Base-by-base conservation (phyloP, 2,329 filamentous ascomycete species). In the Beauveria sp. region DNA sequence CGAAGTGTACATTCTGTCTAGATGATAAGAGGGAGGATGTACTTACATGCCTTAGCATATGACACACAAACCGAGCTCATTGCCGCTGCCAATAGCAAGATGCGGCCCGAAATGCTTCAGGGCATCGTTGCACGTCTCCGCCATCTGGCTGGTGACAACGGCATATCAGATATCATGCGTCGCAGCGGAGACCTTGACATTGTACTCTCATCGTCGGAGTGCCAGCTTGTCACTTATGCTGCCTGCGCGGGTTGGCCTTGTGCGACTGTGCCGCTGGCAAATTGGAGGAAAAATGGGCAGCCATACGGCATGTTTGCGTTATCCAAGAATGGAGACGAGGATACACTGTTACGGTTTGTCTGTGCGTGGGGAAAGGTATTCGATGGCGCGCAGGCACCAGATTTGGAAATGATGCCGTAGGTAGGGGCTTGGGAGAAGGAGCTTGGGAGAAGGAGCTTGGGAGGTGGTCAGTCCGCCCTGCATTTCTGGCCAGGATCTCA, bases 301-400 rank as follows among this genome's bases (percentile, higher is more conserved):
- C 59, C 59, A 14, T 56, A 54, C 9, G 58, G 59, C 45, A 61
- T 61, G 59, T 55, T 55, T 49, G 58, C 51, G 8, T 12, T 61
- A 8, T 42, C 58, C 7, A 55, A 30, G 16, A 9, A 61, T 18
- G 58, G 43, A 5, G 18, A 30, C 24, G 49, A 53, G 12, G 28
- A 54, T 3, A 55, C 22, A 0, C 12, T 61, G 20, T n/a, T 55
- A 30, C 51, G 51, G 1, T 61, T 61, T 26, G 10, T 61, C 14
- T 26, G 22, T 24, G 52, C 10, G n/a, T 58, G 53, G 53, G 46
- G 30, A 18, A 51, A 16, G n/a, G 47, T 46, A 1, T 58, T 56
- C 12, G 40, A n/a, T 9, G 46, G 49, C 16, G 22, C 34, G 12
- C n/a, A 50, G 20, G 24, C 18, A 18, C 58, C 51, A 49, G 50